A percentile compares a stretch with the other conserved stretches of the same genome.
Evolutionary conservation across 495 filamentous ascomycete genomes (phyloP).

Genomic region (Thermothielavioides terrestris): DNA sequence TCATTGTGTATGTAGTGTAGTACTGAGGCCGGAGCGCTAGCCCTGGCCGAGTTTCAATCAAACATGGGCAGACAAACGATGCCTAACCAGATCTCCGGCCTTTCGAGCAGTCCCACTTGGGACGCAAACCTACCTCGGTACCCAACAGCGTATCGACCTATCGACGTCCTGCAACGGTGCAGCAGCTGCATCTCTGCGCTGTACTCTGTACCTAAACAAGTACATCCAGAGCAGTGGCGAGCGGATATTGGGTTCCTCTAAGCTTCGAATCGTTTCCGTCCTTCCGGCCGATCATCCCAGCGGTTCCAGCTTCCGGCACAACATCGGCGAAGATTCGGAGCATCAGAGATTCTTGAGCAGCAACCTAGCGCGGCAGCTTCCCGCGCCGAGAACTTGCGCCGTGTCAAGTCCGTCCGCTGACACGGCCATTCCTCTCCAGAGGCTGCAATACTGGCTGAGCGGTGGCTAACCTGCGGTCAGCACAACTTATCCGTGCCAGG

Average conservation of each 20-base stretch:
- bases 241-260: neutral
- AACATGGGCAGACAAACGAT: neutral
- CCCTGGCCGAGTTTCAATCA: neutral
- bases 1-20: neutral
- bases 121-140: neutral
- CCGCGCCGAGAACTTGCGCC: neutral
- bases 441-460: too few species aligned
- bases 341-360: neutral
- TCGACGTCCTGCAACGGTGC: too few species aligned
- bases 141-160: too few species aligned
- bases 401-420: too few species aligned
- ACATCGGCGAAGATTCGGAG: neutral
- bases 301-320: too few species aligned
- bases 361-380: neutral
- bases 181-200: slow-evolving; percentile 1
- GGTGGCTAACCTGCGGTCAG: too few species aligned
- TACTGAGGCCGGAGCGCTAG: neutral
- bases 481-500: too few species aligned
- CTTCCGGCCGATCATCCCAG: neutral
- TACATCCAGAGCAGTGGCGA: too few species aligned
- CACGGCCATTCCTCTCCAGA: too few species aligned
- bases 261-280: neutral
- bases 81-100: slow-evolving; percentile 3
- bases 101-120: neutral
- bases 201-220: too few species aligned